A percentile compares a stretch with the other conserved stretches of the same genome.
Conservation (phyloP, 225 moss, liverwort and hornwort genomes). For the Pseudoscleropodium purum region DNA sequence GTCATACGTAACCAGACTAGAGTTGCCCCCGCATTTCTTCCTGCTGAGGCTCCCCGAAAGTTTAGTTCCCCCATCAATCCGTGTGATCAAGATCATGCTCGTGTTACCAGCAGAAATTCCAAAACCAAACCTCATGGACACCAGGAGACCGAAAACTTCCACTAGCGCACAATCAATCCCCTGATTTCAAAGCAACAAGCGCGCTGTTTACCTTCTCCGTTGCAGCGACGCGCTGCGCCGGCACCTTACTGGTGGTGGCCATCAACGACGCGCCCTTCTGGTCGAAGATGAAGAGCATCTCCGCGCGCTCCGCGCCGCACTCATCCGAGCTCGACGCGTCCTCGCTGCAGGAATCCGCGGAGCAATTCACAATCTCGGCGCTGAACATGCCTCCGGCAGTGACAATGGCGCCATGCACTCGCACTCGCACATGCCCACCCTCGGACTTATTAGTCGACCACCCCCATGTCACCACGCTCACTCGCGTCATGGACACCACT, state of each 20-base stretch:
- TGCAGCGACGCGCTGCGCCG: not conserved
- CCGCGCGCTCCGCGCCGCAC: conserved; percentile 2
- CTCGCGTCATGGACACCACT: conserved; percentile 37
- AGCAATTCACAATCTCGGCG: conserved; percentile 30
- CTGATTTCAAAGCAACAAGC: not conserved
- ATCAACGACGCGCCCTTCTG: conserved; percentile 14
- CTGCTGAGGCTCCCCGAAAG: not conserved
- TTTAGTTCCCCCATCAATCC: not conserved
- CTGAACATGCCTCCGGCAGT: conserved; percentile 27
- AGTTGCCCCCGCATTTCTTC: not conserved
- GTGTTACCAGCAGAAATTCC: not conserved
- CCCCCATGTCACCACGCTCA: conserved; percentile 37
- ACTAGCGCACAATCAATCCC: not conserved
- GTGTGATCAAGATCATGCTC: not conserved
- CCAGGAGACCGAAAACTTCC: not conserved
- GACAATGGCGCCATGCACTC: conserved; percentile 31
- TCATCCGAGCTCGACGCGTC: conserved; percentile 17
- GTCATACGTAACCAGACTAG: not conserved
- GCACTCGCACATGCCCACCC: conserved; percentile 20
- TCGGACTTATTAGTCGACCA: conserved; percentile 23
- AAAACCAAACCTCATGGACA: not conserved
- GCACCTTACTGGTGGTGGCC: not conserved
- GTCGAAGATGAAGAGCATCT: conserved; percentile 33
- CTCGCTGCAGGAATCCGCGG: conserved; percentile 26
- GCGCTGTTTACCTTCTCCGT: conserved; percentile 2